Evolutionary conservation across 768 basidiomycete species (phyloP), one percentile per base, ranked within the genome.

Genomic region (Gloeostereum incarnatum): DNA sequence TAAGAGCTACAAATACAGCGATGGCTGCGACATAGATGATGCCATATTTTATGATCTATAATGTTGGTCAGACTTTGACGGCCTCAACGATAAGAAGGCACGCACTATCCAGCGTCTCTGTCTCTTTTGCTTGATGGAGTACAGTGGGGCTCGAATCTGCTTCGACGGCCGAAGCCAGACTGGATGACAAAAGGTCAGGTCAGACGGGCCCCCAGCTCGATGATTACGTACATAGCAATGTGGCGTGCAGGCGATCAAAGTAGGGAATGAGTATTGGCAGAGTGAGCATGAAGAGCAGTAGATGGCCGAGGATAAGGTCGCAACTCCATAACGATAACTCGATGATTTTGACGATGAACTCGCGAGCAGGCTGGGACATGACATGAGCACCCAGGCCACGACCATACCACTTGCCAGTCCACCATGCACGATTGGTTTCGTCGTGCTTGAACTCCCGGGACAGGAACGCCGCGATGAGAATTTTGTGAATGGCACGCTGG

Each of bases 381-480:
- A 83, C 91, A 56, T 90, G 82, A 4, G 75, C 53, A 30, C 94
- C 93, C 18, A 99, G 73, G 3, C 91, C 91, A 36, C 92, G 81
- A 30, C 93, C 93, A 57, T 92, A 94, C 96, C 96, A 97, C 54
- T 81, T 71, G 33, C 92, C 93, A 22, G 93, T 94, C 96, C 96
- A 99, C 94, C 94, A 99, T 5, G 93, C 93, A 19, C 90, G 73
- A 63, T 98, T 98, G 24, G 90, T 93, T 62, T 98, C 93, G 56
- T 99, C 96, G 56, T 98, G 92, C 66, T 99, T 99, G 75, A 96
- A 96, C 61, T 99, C 96, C 45, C 96, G 84, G 27, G 92, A 85
- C 25, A 98, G 66, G 75, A 93, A 91, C 44, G 94, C 83, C 0
- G 93, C 70, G 52, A 99, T 98, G 40, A 96, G 66, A 42, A 91